These are phyloP conservation scores for Nicotiana attenuata DNA, from an alignment of 257 asterid species.

Conservation along the genomic window DNA sequence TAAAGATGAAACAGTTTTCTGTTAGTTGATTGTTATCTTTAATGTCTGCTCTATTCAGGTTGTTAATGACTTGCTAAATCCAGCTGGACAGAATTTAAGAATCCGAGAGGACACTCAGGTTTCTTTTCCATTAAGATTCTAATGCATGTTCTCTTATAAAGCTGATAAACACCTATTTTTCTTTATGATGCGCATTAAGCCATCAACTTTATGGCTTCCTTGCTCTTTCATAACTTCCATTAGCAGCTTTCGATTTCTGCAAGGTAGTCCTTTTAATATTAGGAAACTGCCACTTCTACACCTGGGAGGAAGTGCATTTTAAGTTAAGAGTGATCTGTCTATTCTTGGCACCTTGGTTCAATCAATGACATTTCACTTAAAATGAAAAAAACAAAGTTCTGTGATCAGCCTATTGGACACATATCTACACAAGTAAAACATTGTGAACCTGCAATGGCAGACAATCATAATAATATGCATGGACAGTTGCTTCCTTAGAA, in stretches of 20 bases:
- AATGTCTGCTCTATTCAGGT: conserved; percentile 44
- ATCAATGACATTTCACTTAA: not conserved
- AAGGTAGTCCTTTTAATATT: not conserved
- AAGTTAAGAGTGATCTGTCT: not conserved
- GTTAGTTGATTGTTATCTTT: not conserved
- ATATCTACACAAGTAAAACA: not conserved
- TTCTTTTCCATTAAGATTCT: conserved; percentile 7
- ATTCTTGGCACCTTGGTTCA: not conserved
- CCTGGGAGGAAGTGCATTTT: conserved; percentile 5
- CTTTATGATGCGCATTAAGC: not conserved
- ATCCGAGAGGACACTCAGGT: conserved; percentile 97
- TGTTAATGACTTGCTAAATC: conserved; percentile 94
- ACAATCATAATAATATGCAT: not conserved
- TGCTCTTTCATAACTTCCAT: not conserved
- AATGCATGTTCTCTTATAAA: not conserved
- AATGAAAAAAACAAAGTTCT: not conserved
- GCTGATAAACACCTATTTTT: conserved; percentile 5
- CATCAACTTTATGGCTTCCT: not conserved
- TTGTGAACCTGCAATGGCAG: not conserved
- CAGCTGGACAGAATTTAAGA: conserved; percentile 97
- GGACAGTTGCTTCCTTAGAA: not conserved
- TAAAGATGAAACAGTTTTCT: conserved; percentile 11
- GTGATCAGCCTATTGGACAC: not conserved
- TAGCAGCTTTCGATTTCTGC: not conserved
- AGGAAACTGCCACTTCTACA: conserved; percentile 2